These are phyloP conservation scores for Tilletia horrida DNA, from an alignment of 1,284 basidiomycete species.

Conservation along the genomic window DNA sequence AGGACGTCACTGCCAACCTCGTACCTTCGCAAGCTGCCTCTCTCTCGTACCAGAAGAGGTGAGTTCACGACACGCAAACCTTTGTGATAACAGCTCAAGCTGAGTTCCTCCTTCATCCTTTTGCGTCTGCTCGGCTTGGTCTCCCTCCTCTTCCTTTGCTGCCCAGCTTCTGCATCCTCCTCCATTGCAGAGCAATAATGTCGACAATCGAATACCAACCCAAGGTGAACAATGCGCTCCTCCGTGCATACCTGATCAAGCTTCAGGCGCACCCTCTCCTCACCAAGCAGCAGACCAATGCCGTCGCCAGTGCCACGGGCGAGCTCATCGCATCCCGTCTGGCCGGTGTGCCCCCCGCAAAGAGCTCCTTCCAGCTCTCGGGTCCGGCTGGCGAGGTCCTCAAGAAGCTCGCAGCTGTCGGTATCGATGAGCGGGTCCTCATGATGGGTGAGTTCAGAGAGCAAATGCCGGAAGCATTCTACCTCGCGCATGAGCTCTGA, in stretches of 20 bases:
- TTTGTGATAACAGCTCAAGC: too few species aligned
- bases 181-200: not conserved
- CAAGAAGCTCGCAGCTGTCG: constrained; percentile 28
- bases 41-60: too few species aligned
- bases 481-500: constrained; percentile 76
- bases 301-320: constrained; percentile 1
- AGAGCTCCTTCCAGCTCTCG: not conserved
- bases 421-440: constrained; percentile 37
- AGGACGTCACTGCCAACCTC: too few species aligned
- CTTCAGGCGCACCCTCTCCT: constrained; percentile 18
- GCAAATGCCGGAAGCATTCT: constrained; percentile 67
- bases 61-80: too few species aligned
- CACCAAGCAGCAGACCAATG: constrained; percentile 13
- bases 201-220: constrained; percentile 17
- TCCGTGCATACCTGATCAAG: constrained; percentile 7
- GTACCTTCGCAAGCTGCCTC: too few species aligned
- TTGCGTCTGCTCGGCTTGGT: not conserved
- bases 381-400: constrained; percentile 1
- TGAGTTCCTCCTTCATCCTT: too few species aligned
- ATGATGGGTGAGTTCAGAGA: constrained; percentile 2
- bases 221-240: constrained; percentile 10
- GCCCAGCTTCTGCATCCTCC: not conserved
- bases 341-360: not conserved
- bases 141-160: not conserved
- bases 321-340: constrained; percentile 13